Percentiles rank a stretch among this genome's conserved stretches.
phyloP scores from a whole-genome alignment of 2,329 filamentous ascomycete species.

The Alternaria gansuensis region DNA sequence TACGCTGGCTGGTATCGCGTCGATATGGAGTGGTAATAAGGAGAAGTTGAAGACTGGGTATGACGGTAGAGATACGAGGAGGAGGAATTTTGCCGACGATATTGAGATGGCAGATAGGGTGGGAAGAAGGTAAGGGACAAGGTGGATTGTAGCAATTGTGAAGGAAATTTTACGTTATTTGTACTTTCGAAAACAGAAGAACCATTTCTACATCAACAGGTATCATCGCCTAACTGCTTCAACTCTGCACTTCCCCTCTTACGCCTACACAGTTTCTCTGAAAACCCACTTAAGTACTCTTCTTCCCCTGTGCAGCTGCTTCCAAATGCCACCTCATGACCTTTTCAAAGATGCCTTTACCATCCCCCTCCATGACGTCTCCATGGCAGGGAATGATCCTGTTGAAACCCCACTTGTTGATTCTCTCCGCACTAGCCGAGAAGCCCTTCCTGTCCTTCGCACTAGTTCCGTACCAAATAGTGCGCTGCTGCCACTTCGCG shows the following conservation, averaged over 20 bases:
- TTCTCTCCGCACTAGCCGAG: slow-evolving; percentile 72
- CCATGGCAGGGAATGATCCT: slow-evolving; percentile 92
- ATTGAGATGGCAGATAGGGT: slow-evolving; percentile 1
- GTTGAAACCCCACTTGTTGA: slow-evolving; percentile 84
- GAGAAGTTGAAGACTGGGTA: slow-evolving; percentile 5
- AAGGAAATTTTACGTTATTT: not conserved
- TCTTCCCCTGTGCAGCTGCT: slow-evolving; percentile 11
- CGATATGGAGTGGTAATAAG: slow-evolving; percentile 7
- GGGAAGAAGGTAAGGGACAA: not conserved
- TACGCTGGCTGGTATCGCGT: slow-evolving; percentile 10
- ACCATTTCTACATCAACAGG: not conserved
- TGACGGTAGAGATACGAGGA: slow-evolving; percentile 6
- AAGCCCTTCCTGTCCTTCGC: slow-evolving; percentile 71
- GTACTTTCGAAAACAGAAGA: not conserved
- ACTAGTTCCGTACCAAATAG: slow-evolving; percentile 79
- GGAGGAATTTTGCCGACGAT: slow-evolving; percentile 3
- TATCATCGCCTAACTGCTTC: slow-evolving; percentile 1
- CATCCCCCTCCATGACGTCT: slow-evolving; percentile 79
- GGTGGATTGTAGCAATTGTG: not conserved
- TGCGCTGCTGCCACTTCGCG: slow-evolving; percentile 72
- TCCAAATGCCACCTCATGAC: slow-evolving; percentile 85
- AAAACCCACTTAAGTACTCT: slow-evolving; percentile 1
- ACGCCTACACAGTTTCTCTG: not conserved
- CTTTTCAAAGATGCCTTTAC: slow-evolving; percentile 78
- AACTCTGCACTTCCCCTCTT: not conserved